Conservation (phyloP, 768 basidiomycete genomes). For the Filobasidium floriforme region DNA sequence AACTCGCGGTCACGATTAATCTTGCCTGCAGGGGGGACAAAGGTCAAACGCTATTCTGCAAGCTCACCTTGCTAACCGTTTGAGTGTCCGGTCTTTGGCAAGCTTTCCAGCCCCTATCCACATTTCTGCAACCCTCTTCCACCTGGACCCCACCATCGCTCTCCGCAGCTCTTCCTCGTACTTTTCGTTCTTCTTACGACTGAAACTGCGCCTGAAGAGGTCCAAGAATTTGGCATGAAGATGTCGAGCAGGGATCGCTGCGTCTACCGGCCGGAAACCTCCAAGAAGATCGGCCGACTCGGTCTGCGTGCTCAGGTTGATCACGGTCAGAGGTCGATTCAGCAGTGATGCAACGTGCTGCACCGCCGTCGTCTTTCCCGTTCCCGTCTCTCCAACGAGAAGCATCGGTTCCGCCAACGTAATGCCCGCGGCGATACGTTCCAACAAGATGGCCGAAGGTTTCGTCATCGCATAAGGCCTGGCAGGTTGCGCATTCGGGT, state of each 20-base stretch:
- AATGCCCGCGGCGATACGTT: conserved; percentile 68
- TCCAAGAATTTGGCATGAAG: conserved; percentile 68
- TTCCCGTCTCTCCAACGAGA: conserved; percentile 96
- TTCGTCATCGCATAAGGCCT: conserved; percentile 78
- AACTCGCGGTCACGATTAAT: not conserved
- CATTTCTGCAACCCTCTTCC: conserved; percentile 71
- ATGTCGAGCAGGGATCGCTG: conserved; percentile 63
- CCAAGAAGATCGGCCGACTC: conserved; percentile 90
- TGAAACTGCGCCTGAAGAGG: conserved; percentile 79
- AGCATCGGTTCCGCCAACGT: conserved; percentile 72
- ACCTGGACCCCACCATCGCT: conserved; percentile 71
- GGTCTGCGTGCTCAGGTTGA: conserved; percentile 93
- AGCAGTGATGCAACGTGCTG: conserved; percentile 78
- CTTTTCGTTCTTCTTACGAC: conserved; percentile 76
- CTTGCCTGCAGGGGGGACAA: not conserved
- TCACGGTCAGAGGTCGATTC: conserved; percentile 65
- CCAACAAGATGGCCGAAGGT: conserved; percentile 70
- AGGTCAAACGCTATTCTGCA: too few relatives aligned
- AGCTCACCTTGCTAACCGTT: conserved; percentile 26
- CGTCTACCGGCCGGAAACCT: conserved; percentile 91
- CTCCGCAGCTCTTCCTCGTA: conserved; percentile 74
- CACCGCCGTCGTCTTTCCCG: conserved; percentile 90
- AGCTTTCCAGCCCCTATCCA: conserved; percentile 55
- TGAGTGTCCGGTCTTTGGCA: conserved; percentile 50
- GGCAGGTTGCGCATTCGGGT: conserved; percentile 5